Conservation (phyloP, 2,329 filamentous ascomycete species). For the Daldinia eschscholtzii region DNA sequence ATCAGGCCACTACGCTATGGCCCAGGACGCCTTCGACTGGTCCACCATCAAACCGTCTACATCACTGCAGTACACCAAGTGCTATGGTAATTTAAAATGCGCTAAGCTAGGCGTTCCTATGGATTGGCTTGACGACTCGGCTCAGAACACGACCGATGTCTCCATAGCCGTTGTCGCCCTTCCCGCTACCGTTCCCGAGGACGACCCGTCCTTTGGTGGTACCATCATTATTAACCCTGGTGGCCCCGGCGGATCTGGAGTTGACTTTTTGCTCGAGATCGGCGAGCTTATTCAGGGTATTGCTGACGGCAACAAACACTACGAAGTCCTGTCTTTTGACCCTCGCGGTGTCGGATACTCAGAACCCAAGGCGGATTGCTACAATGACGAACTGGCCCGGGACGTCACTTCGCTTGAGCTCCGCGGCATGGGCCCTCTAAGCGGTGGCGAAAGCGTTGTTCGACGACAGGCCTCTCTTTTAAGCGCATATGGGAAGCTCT, state of each 20-base stretch:
- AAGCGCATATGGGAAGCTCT: conserved; percentile 50
- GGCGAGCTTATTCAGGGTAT: conserved; percentile 52
- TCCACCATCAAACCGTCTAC: conserved; percentile 51
- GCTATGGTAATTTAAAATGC: conserved; percentile 57
- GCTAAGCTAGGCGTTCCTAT: conserved; percentile 60
- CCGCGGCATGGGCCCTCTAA: conserved; percentile 50
- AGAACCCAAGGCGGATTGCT: conserved; percentile 58
- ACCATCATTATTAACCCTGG: conserved; percentile 61
- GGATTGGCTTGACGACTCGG: conserved; percentile 55
- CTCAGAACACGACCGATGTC: conserved; percentile 51
- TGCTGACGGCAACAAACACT: conserved; percentile 51
- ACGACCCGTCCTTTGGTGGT: conserved; percentile 58
- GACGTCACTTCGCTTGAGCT: conserved; percentile 46
- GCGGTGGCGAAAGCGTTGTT: conserved; percentile 41
- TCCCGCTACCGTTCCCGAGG: conserved; percentile 55
- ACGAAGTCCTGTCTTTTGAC: conserved; percentile 60
- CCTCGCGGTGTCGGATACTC: conserved; percentile 58
- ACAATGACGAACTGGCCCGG: conserved; percentile 51
- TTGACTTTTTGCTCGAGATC: conserved; percentile 46
- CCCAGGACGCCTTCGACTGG: conserved; percentile 54
- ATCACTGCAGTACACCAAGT: conserved; percentile 56
- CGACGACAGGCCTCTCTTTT: conserved; percentile 48
- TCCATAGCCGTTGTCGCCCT: conserved; percentile 59
- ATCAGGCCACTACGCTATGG: conserved; percentile 20
- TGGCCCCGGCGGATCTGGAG: conserved; percentile 60